Evolutionary conservation across 352 stramenopile genomes (phyloP).

Genomic region (Lagenidium giganteum): DNA sequence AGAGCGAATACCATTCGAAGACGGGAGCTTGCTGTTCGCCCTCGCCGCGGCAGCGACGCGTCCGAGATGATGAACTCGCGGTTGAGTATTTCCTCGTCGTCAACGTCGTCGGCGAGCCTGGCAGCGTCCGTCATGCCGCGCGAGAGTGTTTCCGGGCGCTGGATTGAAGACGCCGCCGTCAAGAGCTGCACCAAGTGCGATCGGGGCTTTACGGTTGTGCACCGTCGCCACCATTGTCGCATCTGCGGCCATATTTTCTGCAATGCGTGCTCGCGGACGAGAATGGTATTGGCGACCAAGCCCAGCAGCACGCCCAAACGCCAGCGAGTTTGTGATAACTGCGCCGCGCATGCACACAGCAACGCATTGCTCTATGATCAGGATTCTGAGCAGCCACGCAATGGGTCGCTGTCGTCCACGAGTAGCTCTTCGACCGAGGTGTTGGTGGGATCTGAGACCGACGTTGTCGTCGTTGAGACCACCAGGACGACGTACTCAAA

Average conservation of each 20-base stretch:
- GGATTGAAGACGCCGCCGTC: conserved; percentile 53
- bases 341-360: conserved; percentile 52
- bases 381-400: conserved; percentile 23
- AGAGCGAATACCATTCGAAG: no score
- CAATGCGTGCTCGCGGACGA: conserved; percentile 68
- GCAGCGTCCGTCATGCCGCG: conserved; percentile 26
- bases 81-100: conserved; percentile 61
- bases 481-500: not conserved
- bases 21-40: no score
- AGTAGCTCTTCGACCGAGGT: conserved; percentile 28
- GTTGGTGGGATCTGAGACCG: conserved; percentile 14
- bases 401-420: conserved; percentile 21
- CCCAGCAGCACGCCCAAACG: conserved; percentile 58
- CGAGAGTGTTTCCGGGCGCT: conserved; percentile 66
- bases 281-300: conserved; percentile 74
- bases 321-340: conserved; percentile 72
- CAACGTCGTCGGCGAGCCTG: conserved; percentile 55
- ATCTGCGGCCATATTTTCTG: conserved; percentile 83
- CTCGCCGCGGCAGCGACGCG: no score
- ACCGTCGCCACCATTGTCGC: conserved; percentile 77
- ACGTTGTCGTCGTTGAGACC: conserved; percentile 10
- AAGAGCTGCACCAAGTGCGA: conserved; percentile 64
- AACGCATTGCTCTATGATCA: conserved; percentile 60
- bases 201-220: conserved; percentile 63
- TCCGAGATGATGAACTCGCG: conserved; percentile 11